Evolutionary conservation across 2,329 filamentous ascomycete genomes (phyloP).

Genomic region (Ophiobolus disseminans): DNA sequence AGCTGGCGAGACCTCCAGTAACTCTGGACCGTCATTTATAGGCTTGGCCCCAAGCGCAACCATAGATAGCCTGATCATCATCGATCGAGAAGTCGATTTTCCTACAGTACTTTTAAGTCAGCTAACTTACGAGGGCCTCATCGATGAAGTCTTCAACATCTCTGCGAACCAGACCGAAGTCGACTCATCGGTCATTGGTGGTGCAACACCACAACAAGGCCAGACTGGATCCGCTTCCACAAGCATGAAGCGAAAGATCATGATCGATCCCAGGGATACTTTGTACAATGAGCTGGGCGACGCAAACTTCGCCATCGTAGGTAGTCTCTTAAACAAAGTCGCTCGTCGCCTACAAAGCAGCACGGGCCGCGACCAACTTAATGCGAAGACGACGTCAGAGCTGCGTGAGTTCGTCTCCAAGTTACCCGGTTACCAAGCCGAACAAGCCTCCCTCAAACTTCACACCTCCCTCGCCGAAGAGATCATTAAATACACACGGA

Average conservation of each 20-base stretch:
- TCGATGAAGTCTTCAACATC: conserved; percentile 93
- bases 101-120: conserved; percentile 92
- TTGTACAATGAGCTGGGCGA: conserved; percentile 88
- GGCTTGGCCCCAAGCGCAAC: conserved; percentile 84
- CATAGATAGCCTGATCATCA: conserved; percentile 90
- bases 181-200: conserved; percentile 86
- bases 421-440: conserved; percentile 87
- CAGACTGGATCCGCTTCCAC: conserved; percentile 55
- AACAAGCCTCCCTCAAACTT: conserved; percentile 89
- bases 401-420: conserved; percentile 95
- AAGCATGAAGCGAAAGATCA: conserved; percentile 83
- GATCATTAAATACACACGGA: conserved; percentile 89
- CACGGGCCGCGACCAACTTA: conserved; percentile 82
- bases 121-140: conserved; percentile 92
- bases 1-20: conserved; percentile 74
- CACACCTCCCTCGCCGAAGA: conserved; percentile 94
- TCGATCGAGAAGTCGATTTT: conserved; percentile 94
- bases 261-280: conserved; percentile 86
- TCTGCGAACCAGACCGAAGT: conserved; percentile 92
- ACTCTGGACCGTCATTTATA: conserved; percentile 60
- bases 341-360: conserved; percentile 85
- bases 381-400: conserved; percentile 86
- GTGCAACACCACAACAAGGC: conserved; percentile 66
- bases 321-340: conserved; percentile 85
- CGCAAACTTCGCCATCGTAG: conserved; percentile 94